These are phyloP conservation scores for Phytophthora multivora DNA, from an alignment of 352 stramenopile species.

Conservation along the genomic window DNA sequence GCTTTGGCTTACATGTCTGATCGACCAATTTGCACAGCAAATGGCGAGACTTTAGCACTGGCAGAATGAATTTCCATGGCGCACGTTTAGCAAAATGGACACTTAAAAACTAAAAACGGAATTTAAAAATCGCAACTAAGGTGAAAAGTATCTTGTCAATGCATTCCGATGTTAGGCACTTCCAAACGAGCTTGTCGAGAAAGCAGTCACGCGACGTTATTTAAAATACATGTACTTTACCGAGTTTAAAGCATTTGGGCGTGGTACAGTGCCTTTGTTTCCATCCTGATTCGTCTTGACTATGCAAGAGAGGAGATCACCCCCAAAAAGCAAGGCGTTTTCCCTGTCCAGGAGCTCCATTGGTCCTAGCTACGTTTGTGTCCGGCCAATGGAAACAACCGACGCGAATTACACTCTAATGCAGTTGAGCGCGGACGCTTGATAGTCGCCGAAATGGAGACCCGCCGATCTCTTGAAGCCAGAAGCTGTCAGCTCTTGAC, in stretches of 20 bases:
- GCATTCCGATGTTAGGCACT: constrained; percentile 4
- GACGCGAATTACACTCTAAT: constrained; percentile 15
- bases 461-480: too few species aligned
- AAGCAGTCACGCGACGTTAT: too few species aligned
- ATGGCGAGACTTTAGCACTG: not conserved
- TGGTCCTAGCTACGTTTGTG: not conserved
- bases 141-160: not conserved
- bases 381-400: constrained; percentile 4
- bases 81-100: constrained; percentile 10
- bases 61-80: not conserved
- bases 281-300: constrained; percentile 2
- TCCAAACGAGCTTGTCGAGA: not conserved
- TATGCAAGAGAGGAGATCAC: not conserved
- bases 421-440: not conserved
- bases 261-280: not conserved
- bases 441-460: not conserved
- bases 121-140: too few species aligned
- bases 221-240: too few species aligned
- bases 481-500: not conserved
- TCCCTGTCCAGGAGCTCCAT: not conserved
- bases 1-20: not conserved
- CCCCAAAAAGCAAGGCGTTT: not conserved
- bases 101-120: not conserved
- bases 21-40: not conserved
- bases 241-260: not conserved